Conservation (phyloP, 2,329 filamentous ascomycete genomes). For the Amesomyces nigricolor region DNA sequence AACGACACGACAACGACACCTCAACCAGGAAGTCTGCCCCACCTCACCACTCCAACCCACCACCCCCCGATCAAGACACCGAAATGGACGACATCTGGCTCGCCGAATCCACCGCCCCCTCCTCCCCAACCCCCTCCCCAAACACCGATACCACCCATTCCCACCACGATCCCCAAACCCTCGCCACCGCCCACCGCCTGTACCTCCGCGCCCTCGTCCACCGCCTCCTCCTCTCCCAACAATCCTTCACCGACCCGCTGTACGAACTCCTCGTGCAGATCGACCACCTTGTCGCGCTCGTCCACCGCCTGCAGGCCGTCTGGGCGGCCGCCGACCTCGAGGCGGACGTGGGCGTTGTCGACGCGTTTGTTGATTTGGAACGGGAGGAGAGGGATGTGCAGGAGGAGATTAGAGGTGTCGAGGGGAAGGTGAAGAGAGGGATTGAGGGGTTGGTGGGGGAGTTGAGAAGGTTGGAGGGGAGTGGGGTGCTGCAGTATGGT, state of each 20-base stretch:
- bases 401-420: constrained; percentile 57
- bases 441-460: constrained; percentile 62
- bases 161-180: constrained; percentile 74
- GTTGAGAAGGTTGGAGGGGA: constrained; percentile 40
- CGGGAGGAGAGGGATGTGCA: constrained; percentile 67
- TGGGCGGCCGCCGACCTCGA: constrained; percentile 78
- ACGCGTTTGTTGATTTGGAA: constrained; percentile 64
- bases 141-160: constrained; percentile 23
- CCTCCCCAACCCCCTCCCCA: constrained; percentile 13
- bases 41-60: neutral
- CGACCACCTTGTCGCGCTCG: constrained; percentile 75
- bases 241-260: constrained; percentile 57
- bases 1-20: constrained; percentile 21
- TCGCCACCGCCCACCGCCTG: constrained; percentile 70
- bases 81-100: constrained; percentile 41
- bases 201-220: constrained; percentile 67
- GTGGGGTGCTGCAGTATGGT: constrained; percentile 35
- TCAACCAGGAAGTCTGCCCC: neutral
- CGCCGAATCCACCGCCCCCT: constrained; percentile 24
- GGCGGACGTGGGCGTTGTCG: constrained; percentile 73
- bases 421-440: constrained; percentile 58
- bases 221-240: constrained; percentile 60
- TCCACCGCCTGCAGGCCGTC: constrained; percentile 68
- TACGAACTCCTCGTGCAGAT: constrained; percentile 65
- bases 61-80: constrained; percentile 21